Percentiles rank a stretch among this genome's conserved stretches.
These are phyloP conservation scores for Fusarium sp. DNA, from an alignment of 2,329 filamentous ascomycete genomes.

Conservation along the genomic window DNA sequence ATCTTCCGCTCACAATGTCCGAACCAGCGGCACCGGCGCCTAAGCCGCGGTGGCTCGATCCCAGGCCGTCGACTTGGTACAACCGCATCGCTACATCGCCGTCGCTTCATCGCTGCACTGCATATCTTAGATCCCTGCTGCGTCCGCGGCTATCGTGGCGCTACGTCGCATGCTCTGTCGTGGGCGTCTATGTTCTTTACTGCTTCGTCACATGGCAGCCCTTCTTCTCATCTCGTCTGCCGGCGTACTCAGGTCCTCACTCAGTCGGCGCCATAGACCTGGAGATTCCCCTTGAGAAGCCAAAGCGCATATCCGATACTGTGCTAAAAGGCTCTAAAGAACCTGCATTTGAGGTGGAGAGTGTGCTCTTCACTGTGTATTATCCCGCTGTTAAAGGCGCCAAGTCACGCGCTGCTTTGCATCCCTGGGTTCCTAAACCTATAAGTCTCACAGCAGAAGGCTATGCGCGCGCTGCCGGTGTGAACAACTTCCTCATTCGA, in stretches of 20 bases:
- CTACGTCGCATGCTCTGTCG: slow-evolving; percentile 50
- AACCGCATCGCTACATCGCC: slow-evolving; percentile 21
- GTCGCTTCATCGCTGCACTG: slow-evolving; percentile 22
- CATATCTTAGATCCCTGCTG: slow-evolving; percentile 33
- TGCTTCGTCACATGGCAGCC: slow-evolving; percentile 58
- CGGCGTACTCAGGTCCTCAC: slow-evolving; percentile 60
- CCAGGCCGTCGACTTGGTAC: slow-evolving; percentile 26
- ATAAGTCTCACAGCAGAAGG: slow-evolving; percentile 60
- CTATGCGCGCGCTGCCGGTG: slow-evolving; percentile 60
- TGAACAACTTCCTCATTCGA: slow-evolving; percentile 59
- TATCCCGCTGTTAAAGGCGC: slow-evolving; percentile 57
- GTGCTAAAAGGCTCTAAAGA: slow-evolving; percentile 52
- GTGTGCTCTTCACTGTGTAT: slow-evolving; percentile 64
- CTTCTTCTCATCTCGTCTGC: slow-evolving; percentile 60
- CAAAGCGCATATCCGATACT: slow-evolving; percentile 51
- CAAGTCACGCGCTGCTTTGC: slow-evolving; percentile 48
- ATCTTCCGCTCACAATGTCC: slow-evolving; percentile 38
- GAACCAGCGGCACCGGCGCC: slow-evolving; percentile 15
- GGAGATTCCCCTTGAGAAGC: slow-evolving; percentile 57
- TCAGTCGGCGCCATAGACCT: slow-evolving; percentile 63
- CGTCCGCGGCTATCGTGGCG: slow-evolving; percentile 54
- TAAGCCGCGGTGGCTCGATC: slow-evolving; percentile 45
- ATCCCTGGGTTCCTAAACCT: slow-evolving; percentile 62
- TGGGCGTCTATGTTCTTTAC: slow-evolving; percentile 55
- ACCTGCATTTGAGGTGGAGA: slow-evolving; percentile 61